Evolutionary conservation across 176 grass and related monocot genomes (phyloP).

Genomic region (Rhynchospora tenuis): DNA sequence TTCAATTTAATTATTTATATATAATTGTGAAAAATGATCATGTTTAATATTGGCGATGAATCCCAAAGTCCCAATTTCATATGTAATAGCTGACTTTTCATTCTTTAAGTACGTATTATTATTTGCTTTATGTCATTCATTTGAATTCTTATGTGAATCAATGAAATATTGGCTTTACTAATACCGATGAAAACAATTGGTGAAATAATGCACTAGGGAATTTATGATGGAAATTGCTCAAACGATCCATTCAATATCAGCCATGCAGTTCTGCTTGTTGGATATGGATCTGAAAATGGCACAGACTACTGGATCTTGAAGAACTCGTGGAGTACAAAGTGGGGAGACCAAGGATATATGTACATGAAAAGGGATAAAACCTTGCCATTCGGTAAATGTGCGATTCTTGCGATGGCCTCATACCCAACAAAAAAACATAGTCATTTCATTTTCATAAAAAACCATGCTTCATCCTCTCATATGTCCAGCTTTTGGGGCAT

Average conservation of each 20-base stretch:
- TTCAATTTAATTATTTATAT: not conserved
- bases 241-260: slow-evolving; percentile 23
- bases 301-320: slow-evolving; percentile 44
- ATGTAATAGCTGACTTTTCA: not conserved
- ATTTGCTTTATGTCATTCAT: not conserved
- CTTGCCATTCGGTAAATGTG: slow-evolving; percentile 31
- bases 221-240: slow-evolving; percentile 42
- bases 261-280: slow-evolving; percentile 37
- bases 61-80: not conserved
- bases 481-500: not conserved
- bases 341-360: slow-evolving; percentile 44
- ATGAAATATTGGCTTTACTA: not conserved
- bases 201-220: slow-evolving; percentile 14
- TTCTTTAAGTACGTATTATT: not conserved
- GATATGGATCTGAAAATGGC: slow-evolving; percentile 32
- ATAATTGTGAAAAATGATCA: not conserved
- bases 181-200: not conserved
- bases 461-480: not conserved
- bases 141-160: not conserved
- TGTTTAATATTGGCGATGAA: not conserved
- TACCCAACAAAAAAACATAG: slow-evolving; percentile 29
- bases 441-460: not conserved
- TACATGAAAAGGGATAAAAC: slow-evolving; percentile 25
- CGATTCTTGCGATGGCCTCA: slow-evolving; percentile 23
- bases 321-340: slow-evolving; percentile 35